phyloP scores from a whole-genome alignment of 805 yeast genomes.

The Saturnispora zaruensis region DNA sequence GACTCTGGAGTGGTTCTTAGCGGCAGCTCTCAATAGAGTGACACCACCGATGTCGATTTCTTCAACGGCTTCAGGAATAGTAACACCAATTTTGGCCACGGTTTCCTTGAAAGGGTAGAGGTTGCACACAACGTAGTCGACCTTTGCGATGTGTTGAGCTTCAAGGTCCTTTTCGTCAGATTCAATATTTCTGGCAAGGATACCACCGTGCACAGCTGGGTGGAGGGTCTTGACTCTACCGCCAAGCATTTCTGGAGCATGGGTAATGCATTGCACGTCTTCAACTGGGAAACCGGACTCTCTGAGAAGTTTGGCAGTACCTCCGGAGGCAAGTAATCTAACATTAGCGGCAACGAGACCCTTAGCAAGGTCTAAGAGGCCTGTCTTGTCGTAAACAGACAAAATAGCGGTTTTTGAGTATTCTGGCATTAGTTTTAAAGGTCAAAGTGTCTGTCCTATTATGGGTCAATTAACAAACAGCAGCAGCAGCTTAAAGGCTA shows the following conservation, averaged over 20 bases:
- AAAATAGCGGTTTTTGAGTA: slow-evolving; percentile 82
- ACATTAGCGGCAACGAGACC: slow-evolving; percentile 85
- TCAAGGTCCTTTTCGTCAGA: slow-evolving; percentile 83
- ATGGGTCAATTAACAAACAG: not conserved
- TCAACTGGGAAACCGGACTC: slow-evolving; percentile 98
- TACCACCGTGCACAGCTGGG: slow-evolving; percentile 98
- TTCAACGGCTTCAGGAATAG: slow-evolving; percentile 95
- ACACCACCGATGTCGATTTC: slow-evolving; percentile 99
- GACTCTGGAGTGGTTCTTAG: slow-evolving; percentile 95
- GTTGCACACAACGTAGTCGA: slow-evolving; percentile 95
- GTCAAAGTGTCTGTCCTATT: not conserved
- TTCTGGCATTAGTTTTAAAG: slow-evolving; percentile 11
- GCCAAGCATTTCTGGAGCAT: slow-evolving; percentile 98
- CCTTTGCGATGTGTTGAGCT: slow-evolving; percentile 88
- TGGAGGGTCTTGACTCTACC: slow-evolving; percentile 98
- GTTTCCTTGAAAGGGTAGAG: slow-evolving; percentile 98
- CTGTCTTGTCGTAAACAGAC: slow-evolving; percentile 97
- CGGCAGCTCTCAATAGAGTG: slow-evolving; percentile 95
- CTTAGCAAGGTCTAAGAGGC: slow-evolving; percentile 90
- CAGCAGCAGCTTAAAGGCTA: not conserved
- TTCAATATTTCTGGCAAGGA: slow-evolving; percentile 87
- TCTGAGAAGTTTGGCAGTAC: slow-evolving; percentile 88
- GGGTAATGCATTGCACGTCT: slow-evolving; percentile 89
- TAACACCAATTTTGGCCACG: slow-evolving; percentile 88
- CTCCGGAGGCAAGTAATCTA: slow-evolving; percentile 93